Conservation (phyloP, 805 yeast genomes). For the Gaillardinia entomophila region DNA sequence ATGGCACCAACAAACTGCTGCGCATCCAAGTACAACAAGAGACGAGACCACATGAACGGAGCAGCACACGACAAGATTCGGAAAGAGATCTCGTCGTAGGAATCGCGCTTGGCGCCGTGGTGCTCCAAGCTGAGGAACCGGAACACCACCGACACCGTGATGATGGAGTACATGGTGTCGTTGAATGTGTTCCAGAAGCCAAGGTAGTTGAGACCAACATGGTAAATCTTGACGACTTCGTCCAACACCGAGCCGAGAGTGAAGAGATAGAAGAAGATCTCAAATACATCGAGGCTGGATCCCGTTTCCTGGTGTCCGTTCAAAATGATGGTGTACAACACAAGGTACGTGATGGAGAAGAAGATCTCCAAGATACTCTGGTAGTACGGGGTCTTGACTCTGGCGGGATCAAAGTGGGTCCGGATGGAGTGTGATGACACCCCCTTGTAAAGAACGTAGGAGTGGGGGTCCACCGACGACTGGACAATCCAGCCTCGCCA, state of each 20-base stretch:
- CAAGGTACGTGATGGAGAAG: constrained; percentile 58
- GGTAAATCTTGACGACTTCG: constrained; percentile 66
- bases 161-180: constrained; percentile 57
- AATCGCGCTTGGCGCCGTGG: constrained; percentile 13
- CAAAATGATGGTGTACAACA: constrained; percentile 56
- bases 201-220: constrained; percentile 66
- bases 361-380: constrained; percentile 70
- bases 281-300: constrained; percentile 36
- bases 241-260: constrained; percentile 64
- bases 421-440: constrained; percentile 48
- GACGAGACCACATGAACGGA: constrained; percentile 81
- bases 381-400: constrained; percentile 80
- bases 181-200: constrained; percentile 80
- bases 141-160: constrained; percentile 48
- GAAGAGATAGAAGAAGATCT: constrained; percentile 54
- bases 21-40: constrained; percentile 71
- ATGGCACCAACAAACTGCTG: constrained; percentile 81
- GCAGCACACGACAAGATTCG: constrained; percentile 73
- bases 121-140: constrained; percentile 40
- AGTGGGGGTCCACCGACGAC: constrained; percentile 60
- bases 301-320: constrained; percentile 46
- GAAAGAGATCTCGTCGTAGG: constrained; percentile 55
- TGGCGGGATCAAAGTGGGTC: constrained; percentile 72
- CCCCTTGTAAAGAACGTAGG: constrained; percentile 60
- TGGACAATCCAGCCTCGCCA: constrained; percentile 95